A percentile compares a stretch with the other conserved stretches of the same genome.
Evolutionary conservation across 2,329 filamentous ascomycete species (phyloP).

Genomic region (Seiridium cupressi): DNA sequence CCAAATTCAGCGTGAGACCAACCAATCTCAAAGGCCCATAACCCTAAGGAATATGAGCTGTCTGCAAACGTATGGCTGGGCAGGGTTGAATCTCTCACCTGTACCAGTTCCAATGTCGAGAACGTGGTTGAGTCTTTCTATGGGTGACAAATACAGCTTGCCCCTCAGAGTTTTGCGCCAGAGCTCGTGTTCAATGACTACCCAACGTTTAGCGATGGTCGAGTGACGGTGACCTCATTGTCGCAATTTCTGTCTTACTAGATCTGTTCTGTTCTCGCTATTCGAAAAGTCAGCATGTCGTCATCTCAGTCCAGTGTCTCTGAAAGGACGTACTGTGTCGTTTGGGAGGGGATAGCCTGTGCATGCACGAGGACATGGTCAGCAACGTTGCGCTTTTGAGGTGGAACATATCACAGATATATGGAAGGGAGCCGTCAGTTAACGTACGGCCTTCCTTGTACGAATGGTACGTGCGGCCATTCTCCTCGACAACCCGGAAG

Average conservation of each 20-base stretch:
- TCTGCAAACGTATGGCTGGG: not conserved
- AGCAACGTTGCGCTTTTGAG: not conserved
- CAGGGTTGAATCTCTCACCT: not conserved
- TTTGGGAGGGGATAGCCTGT: constrained; percentile 11
- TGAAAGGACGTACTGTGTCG: constrained; percentile 5
- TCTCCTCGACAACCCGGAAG: constrained; percentile 11
- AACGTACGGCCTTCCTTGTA: constrained; percentile 14
- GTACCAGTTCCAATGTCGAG: constrained; percentile 12
- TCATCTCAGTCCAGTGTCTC: not conserved
- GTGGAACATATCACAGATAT: not conserved
- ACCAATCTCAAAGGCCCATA: constrained; percentile 12
- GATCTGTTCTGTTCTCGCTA: constrained; percentile 3
- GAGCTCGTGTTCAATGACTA: constrained; percentile 9
- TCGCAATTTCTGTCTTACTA: not conserved
- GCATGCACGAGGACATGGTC: not conserved
- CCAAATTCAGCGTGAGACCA: not conserved
- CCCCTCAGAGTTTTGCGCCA: constrained; percentile 8
- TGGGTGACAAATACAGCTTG: constrained; percentile 9
- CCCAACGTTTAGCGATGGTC: not conserved
- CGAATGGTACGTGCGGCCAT: constrained; percentile 13
- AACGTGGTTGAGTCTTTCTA: constrained; percentile 9
- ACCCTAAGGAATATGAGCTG: not conserved
- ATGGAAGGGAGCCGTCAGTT: not conserved
- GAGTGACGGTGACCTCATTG: no score
- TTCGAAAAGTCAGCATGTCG: not conserved